Evolutionary conservation across 2,329 filamentous ascomycete species (phyloP).

Genomic region (Hysterium pulicare): DNA sequence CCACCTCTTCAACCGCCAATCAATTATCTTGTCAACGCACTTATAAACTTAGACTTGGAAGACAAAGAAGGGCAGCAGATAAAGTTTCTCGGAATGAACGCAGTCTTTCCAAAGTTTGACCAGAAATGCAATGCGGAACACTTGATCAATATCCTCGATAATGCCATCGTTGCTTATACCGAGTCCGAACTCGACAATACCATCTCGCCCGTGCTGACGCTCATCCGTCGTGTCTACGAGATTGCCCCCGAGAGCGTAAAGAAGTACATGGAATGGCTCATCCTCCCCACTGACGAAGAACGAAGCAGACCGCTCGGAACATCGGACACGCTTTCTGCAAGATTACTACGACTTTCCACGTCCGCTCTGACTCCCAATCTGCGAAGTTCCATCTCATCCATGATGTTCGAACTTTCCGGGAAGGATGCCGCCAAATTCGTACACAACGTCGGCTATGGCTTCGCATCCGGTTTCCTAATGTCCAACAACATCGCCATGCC

Average conservation of each 20-base stretch:
- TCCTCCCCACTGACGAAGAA: slow-evolving; percentile 77
- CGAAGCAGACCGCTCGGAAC: slow-evolving; percentile 73
- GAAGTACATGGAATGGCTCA: slow-evolving; percentile 58
- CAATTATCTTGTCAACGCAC: slow-evolving; percentile 70
- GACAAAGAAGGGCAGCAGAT: slow-evolving; percentile 43
- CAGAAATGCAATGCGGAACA: slow-evolving; percentile 59
- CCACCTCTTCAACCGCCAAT: slow-evolving; percentile 72
- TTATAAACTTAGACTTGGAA: slow-evolving; percentile 73
- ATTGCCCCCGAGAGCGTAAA: slow-evolving; percentile 62
- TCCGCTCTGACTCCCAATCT: slow-evolving; percentile 69
- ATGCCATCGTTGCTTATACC: slow-evolving; percentile 60
- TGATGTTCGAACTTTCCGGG: slow-evolving; percentile 85
- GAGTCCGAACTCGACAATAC: slow-evolving; percentile 69
- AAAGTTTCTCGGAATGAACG: slow-evolving; percentile 43
- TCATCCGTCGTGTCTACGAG: slow-evolving; percentile 69
- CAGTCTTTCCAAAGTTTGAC: slow-evolving; percentile 64
- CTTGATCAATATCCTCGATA: slow-evolving; percentile 67
- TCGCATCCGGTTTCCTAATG: slow-evolving; percentile 84
- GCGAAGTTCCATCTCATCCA: slow-evolving; percentile 68
- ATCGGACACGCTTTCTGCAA: slow-evolving; percentile 69
- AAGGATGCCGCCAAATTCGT: slow-evolving; percentile 78
- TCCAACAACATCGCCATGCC: slow-evolving; percentile 79
- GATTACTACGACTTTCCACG: slow-evolving; percentile 73
- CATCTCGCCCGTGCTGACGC: slow-evolving; percentile 69
- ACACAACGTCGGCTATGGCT: slow-evolving; percentile 90